Evolutionary conservation across 1,284 basidiomycete genomes (phyloP), one percentile per base, ranked within the genome.

Genomic region (Sanghuangporus weigelae): DNA sequence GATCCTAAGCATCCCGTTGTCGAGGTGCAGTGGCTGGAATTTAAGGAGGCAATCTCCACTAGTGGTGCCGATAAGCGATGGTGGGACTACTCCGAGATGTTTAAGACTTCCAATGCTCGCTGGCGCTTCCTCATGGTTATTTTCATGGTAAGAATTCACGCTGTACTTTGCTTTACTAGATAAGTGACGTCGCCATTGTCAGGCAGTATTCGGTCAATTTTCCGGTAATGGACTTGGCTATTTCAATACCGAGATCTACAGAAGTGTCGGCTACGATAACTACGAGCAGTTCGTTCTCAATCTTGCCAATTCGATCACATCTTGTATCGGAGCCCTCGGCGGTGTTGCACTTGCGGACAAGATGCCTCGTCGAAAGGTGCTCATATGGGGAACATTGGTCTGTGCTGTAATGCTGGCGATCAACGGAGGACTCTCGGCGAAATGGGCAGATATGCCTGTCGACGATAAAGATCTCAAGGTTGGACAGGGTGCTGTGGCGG

Each of bases 41-140:
- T 83, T 70, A 78, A 81, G 67, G 82, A 84, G 66, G 72, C 77
- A 6, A 81, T 86, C 61, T 73, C 75, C 44, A 65, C 80, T 7
- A 78, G 84, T 68, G 85, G 81, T 23, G 80, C 81, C 14, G 85
- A 88, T 72, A 87, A 87, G 73, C 76, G 81, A 60, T 86, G 84
- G 83, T 85, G 79, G 78, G 80, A 83, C 67, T 82, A 80, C 68
- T 77, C 75, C 10, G 81, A 75, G 57, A 75, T 83, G 23, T 74
- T 80, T 68, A 78, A 78, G 61, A 80, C 77, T 11, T 69, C 67
- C n/a, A 81, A 79, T 65, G 76, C 79, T 7, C 74, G 80, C 36
- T 82, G 81, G 67, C 72, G 82, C 60, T 79, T 77, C 7, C 76
- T 76, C 65, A 77, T 81, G 77, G 78, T 81, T 71, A 64, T 81